Percentiles rank a stretch among this genome's conserved stretches.
These are phyloP conservation scores for Thinopyrum elongatum DNA, from an alignment of 176 grass and related monocot genomes.

Conservation along the genomic window DNA sequence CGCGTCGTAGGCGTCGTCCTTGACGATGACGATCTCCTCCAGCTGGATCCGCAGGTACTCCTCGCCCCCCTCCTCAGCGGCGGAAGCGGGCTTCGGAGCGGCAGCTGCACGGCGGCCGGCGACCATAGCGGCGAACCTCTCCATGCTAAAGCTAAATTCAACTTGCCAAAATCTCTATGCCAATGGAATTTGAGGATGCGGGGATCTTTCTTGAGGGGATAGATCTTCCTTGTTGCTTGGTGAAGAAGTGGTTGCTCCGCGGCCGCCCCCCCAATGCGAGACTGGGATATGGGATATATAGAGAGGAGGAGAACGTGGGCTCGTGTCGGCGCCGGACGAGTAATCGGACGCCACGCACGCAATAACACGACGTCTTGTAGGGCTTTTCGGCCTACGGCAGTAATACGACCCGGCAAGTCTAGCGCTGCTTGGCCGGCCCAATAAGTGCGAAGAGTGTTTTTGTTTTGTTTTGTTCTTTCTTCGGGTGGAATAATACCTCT, in stretches of 20 bases:
- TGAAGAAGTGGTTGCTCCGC: neutral
- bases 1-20: slow-evolving; percentile 33
- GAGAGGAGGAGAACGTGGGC: neutral
- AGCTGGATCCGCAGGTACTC: slow-evolving; percentile 34
- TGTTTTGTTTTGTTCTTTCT: no score
- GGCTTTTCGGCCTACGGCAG: neutral
- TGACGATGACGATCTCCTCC: slow-evolving; percentile 54
- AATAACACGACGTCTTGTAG: neutral
- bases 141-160: neutral
- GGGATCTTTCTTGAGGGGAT: neutral
- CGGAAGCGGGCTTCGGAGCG: neutral
- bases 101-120: neutral
- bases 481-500: no score
- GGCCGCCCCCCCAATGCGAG: neutral
- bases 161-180: neutral
- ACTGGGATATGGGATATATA: neutral
- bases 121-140: slow-evolving; percentile 44
- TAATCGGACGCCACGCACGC: neutral
- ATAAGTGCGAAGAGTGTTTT: no score
- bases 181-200: neutral
- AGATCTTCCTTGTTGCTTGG: neutral
- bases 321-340: neutral
- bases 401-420: no score
- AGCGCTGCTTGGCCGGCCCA: neutral
- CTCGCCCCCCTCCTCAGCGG: neutral